Evolutionary conservation across 2,329 filamentous ascomycete species (phyloP).

Genomic region (Paramyrothecium roridum): DNA sequence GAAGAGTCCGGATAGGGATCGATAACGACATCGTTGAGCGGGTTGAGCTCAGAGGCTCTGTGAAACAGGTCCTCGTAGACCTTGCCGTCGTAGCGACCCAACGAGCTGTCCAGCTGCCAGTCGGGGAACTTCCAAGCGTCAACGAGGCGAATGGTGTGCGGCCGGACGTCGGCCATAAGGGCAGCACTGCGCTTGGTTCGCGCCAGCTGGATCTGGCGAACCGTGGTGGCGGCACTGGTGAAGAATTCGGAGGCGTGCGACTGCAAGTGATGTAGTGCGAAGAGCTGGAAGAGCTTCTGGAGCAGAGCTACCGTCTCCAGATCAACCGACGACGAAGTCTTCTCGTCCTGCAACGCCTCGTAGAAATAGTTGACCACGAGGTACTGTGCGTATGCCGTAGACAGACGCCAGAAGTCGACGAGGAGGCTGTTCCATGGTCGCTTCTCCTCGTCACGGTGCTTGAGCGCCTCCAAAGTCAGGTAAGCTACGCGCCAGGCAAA

Average conservation of each 20-base stretch:
- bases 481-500: slow-evolving; percentile 74
- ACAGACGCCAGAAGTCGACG: slow-evolving; percentile 74
- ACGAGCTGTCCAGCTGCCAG: slow-evolving; percentile 70
- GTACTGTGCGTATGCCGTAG: slow-evolving; percentile 73
- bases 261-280: slow-evolving; percentile 62
- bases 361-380: slow-evolving; percentile 74
- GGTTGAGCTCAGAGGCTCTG: slow-evolving; percentile 68
- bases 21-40: slow-evolving; percentile 67
- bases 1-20: slow-evolving; percentile 63
- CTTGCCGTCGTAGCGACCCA: slow-evolving; percentile 69
- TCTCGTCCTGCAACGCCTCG: slow-evolving; percentile 37
- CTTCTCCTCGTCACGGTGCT: slow-evolving; percentile 72
- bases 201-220: slow-evolving; percentile 69
- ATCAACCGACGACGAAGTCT: slow-evolving; percentile 52
- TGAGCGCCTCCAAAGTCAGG: slow-evolving; percentile 72
- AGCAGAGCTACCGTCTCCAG: slow-evolving; percentile 54
- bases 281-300: slow-evolving; percentile 79
- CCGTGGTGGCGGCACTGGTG: slow-evolving; percentile 64
- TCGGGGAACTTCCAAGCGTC: slow-evolving; percentile 76
- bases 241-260: slow-evolving; percentile 71
- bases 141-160: slow-evolving; percentile 68
- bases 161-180: slow-evolving; percentile 67
- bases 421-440: slow-evolving; percentile 74
- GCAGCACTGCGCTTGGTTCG: slow-evolving; percentile 66
- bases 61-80: slow-evolving; percentile 78